Base-by-base conservation (phyloP, 2,329 filamentous ascomycete genomes). In the Colletotrichum melonis region DNA sequence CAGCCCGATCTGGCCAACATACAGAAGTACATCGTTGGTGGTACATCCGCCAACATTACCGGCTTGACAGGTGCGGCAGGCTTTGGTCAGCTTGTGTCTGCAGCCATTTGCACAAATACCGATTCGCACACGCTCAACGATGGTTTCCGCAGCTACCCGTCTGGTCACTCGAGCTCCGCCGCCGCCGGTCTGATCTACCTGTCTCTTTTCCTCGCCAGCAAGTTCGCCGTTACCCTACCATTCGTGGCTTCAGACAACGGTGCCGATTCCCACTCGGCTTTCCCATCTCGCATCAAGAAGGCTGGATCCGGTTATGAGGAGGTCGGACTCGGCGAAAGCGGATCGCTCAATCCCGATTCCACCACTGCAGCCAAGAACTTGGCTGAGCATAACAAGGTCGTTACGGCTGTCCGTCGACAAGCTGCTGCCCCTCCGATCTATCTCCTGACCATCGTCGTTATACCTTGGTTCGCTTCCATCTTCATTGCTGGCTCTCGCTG, bases 401-500 rank as follows among this genome's bases (percentile, higher is more conserved):
- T 90, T 4, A 78, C 81, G 16, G 88, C 90, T 0, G 87, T 91
- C 3, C 91, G 94, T 64, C 91, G 90, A 69, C 91, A 94, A 78
- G 93, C 93, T 4, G 95, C 95, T 2, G 93, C 95, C 0, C 95
- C 95, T 1, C 95, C 95, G 0, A 85, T 95, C 8, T 96, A 95
- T 79, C 91, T 97, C 2, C 87, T 97, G 14, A 84, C 92, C 57
- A 81, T 96, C 42, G 88, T 91, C 2, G 85, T 95, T 22, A 82
- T 94, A 1, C 95, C 95, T 2, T 89, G 95, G 75, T 92, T 91
- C 69, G 85, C 90, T 1, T 93, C 95, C 5, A 89, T 95, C 75
- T 98, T 95, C 84, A 93, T 98, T 75, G 88, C 92, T n/a, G 90
- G 92, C 32, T 96, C 94, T 1, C 93, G 96, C 12, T 98, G 93